phyloP scores from a whole-genome alignment of 495 filamentous ascomycete species.

The Tetracladium setigerum region DNA sequence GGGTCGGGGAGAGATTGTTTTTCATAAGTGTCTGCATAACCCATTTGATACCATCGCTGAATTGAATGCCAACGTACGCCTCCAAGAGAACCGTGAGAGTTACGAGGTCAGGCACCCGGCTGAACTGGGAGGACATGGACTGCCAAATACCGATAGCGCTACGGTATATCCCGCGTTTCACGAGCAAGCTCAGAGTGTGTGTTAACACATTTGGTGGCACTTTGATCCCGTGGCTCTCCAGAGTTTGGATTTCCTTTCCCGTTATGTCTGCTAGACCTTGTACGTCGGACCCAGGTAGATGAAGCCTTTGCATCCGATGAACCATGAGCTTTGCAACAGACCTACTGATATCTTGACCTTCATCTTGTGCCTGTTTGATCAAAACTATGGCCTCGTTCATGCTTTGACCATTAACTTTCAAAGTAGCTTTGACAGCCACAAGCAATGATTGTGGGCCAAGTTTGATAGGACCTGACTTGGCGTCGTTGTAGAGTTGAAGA shows the following conservation, averaged over 20 bases:
- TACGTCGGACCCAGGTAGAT: constrained; percentile 4
- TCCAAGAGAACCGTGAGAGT: constrained; percentile 28
- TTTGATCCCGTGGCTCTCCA: constrained; percentile 24
- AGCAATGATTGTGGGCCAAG: constrained; percentile 26
- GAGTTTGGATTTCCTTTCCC: constrained; percentile 19
- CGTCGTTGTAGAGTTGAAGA: constrained; percentile 7
- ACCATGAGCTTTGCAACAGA: constrained; percentile 25
- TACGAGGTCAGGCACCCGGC: constrained; percentile 28
- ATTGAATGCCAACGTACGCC: constrained; percentile 28
- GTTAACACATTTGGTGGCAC: constrained; percentile 26
- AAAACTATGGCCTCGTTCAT: constrained; percentile 21
- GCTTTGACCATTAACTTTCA: constrained; percentile 16
- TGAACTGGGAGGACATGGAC: constrained; percentile 13
- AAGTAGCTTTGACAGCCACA: constrained; percentile 32
- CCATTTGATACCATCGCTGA: constrained; percentile 25
- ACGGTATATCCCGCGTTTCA: constrained; percentile 19
- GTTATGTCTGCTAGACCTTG: constrained; percentile 16
- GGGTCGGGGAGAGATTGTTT: constrained; percentile 25
- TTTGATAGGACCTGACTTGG: neutral
- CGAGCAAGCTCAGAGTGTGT: constrained; percentile 29
- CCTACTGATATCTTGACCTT: constrained; percentile 26
- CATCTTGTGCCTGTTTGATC: constrained; percentile 24
- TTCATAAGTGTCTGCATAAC: constrained; percentile 22
- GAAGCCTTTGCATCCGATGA: constrained; percentile 23
- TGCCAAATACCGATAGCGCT: constrained; percentile 32